Percentiles rank a stretch among this genome's conserved stretches.
These are phyloP conservation scores for Penicillium simplicissimum DNA, from an alignment of 495 filamentous ascomycete species.

Conservation along the genomic window DNA sequence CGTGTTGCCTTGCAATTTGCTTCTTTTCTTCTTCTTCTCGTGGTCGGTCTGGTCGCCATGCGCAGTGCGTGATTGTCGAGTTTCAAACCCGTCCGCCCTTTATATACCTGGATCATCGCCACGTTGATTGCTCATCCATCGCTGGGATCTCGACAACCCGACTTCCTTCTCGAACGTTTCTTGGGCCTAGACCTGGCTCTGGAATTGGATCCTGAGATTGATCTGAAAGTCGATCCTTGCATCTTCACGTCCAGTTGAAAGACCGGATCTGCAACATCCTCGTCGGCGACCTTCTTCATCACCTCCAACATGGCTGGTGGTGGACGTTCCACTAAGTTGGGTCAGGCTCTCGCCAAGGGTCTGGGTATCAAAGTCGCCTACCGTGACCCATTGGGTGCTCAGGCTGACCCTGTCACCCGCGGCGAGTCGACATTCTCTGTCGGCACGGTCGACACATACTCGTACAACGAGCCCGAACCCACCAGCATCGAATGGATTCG, in stretches of 20 bases:
- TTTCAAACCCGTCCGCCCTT: conserved; percentile 13
- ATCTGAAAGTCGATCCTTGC: neutral
- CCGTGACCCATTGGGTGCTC: conserved; percentile 52
- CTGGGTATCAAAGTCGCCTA: conserved; percentile 84
- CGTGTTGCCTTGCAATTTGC: conserved; percentile 4
- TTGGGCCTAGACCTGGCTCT: neutral
- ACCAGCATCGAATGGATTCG: conserved; percentile 69
- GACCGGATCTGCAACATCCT: conserved; percentile 1
- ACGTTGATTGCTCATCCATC: conserved; percentile 11
- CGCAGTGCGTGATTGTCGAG: conserved; percentile 17
- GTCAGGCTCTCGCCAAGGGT: conserved; percentile 73
- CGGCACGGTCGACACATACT: conserved; percentile 73
- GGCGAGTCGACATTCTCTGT: conserved; percentile 80
- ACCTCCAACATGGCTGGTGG: conserved; percentile 36
- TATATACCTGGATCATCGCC: conserved; percentile 23
- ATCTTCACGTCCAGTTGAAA: conserved; percentile 9
- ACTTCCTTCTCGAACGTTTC: neutral
- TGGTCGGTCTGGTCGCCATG: conserved; percentile 18
- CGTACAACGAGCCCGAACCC: conserved; percentile 81
- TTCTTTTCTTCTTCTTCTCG: conserved; percentile 13
- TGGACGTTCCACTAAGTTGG: conserved; percentile 54
- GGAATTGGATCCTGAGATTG: neutral
- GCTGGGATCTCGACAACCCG: neutral
- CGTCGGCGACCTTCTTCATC: neutral
- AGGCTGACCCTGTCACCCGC: conserved; percentile 57